Evolutionary conservation across 169 alveolate species (phyloP), one percentile per base, ranked within the genome.

Genomic region (Babesia bigemina): DNA sequence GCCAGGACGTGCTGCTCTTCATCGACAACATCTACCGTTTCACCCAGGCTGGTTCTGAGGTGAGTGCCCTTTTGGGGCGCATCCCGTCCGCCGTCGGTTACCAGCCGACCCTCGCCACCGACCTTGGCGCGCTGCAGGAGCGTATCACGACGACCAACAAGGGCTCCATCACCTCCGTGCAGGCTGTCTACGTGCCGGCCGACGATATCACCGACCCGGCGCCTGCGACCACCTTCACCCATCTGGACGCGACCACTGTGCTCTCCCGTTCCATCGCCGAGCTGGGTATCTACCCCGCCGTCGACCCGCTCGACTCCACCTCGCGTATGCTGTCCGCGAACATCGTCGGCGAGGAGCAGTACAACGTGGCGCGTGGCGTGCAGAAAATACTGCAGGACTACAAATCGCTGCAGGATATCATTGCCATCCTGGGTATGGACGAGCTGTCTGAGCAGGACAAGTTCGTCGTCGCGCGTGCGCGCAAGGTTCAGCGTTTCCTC

Each of bases 161-260:
- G 84, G 99, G 99, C 33, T 95, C 99, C 44, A 96, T 97, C 77
- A 97, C 99, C 42, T 96, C 99, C 36, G 99, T 97, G 66, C 98
- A 97, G 87, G 99, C 99, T 4, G 97, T 97, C 44, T 97, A 97
- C 92, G 99, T 96, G 82, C 99, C 99, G 0, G 99, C 99, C 24
- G 99, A 97, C 83, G 99, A 97, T 91, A 76, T 97, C 62, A 97
- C 99, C 26, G 99, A 97, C 76, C 99, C 99, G 7, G 99, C 99
- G 14, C 99, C 99, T 17, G 99, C 99, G 49, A 96, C 99, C 47
- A 96, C 99, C 24, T 97, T 97, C 91, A 96, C 99, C 42, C 99
- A 96, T 90, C 81, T 97, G 82, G 99, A 97, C 75, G 98, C 99
- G 45, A 96, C 99, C 19, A 96, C 99, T 57, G 99, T 97, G 85